Conservation (phyloP, 371 early-diverging fungal genomes). For the Apophysomyces ossiformis region DNA sequence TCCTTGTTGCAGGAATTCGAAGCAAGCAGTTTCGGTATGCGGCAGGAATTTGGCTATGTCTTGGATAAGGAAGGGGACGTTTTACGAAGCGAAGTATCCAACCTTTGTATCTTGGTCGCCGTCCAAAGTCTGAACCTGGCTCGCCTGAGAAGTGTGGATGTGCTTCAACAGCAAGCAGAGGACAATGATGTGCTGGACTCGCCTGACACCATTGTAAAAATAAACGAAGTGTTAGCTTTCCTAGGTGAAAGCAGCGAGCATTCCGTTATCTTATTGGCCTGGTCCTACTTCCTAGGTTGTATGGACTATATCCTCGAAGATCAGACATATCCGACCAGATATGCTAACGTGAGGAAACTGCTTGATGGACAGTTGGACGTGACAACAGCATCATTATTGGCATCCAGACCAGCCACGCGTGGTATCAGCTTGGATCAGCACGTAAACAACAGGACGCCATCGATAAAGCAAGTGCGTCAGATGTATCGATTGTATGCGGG, state of each 20-base stretch:
- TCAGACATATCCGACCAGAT: constrained; percentile 14
- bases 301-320: constrained; percentile 20
- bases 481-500: constrained; percentile 34
- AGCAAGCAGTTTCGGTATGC: constrained; percentile 38
- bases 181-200: constrained; percentile 20
- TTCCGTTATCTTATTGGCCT: constrained; percentile 41
- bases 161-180: constrained; percentile 5
- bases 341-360: constrained; percentile 20
- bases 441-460: constrained; percentile 1
- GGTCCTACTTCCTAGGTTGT: constrained; percentile 44
- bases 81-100: constrained; percentile 27
- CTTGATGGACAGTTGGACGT: constrained; percentile 15
- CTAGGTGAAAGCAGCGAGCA: constrained; percentile 35
- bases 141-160: constrained; percentile 1
- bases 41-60: constrained; percentile 35
- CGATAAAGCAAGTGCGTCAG: constrained; percentile 28
- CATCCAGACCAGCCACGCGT: constrained; percentile 23
- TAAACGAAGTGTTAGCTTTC: constrained; percentile 33
- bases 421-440: constrained; percentile 7
- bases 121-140: constrained; percentile 12
- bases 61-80: constrained; percentile 36
- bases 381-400: constrained; percentile 15
- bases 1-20: constrained; percentile 45
- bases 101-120: constrained; percentile 24
- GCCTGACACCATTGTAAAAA: constrained; percentile 29